Evolutionary conservation across 2,329 filamentous ascomycete species (phyloP).

Genomic region (Microsporum ferrugineum): DNA sequence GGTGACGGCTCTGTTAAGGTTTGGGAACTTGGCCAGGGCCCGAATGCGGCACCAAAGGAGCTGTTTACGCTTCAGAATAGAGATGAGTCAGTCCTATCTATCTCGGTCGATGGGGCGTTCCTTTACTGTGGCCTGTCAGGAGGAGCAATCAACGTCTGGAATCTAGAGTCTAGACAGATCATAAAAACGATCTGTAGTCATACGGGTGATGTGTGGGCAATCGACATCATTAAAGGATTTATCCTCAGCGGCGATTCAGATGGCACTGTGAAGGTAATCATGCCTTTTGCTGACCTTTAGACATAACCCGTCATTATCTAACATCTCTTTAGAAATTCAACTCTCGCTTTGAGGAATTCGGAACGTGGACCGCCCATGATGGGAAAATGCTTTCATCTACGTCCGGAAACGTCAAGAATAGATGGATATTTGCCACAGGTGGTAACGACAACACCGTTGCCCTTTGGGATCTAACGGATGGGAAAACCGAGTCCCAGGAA

Average conservation of each 20-base stretch:
- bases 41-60: constrained; percentile 53
- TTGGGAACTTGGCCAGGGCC: constrained; percentile 61
- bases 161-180: constrained; percentile 84
- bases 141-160: constrained; percentile 90
- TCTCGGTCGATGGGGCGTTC: constrained; percentile 81
- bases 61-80: constrained; percentile 56
- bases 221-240: constrained; percentile 74
- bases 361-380: constrained; percentile 69
- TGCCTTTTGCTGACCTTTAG: constrained; percentile 23
- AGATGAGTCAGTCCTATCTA: constrained; percentile 57
- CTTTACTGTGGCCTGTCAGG: constrained; percentile 81
- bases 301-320: not conserved
- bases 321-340: constrained; percentile 50
- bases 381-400: constrained; percentile 81
- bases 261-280: constrained; percentile 65
- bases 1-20: constrained; percentile 90
- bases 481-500: constrained; percentile 35
- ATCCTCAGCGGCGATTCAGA: constrained; percentile 83
- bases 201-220: constrained; percentile 69
- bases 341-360: constrained; percentile 69
- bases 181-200: constrained; percentile 75
- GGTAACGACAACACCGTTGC: constrained; percentile 84
- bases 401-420: constrained; percentile 55
- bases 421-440: constrained; percentile 83
- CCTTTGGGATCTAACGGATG: constrained; percentile 68